These are phyloP conservation scores for Curvularia spicifera DNA, from an alignment of 2,329 filamentous ascomycete species.

Conservation along the genomic window DNA sequence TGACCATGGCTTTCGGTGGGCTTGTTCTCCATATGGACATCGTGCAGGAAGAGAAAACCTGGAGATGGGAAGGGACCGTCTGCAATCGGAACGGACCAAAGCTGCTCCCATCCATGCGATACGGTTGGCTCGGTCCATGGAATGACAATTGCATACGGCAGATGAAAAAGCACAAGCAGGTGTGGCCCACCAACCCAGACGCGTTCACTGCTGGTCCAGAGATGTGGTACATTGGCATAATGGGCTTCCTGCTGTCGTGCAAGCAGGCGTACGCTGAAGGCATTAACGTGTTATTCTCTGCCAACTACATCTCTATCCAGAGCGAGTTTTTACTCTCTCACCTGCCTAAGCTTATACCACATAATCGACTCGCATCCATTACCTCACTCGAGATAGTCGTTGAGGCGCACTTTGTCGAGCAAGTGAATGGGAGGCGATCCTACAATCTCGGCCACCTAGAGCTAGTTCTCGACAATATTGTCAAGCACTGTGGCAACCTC, in stretches of 20 bases:
- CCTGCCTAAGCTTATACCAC: conserved; percentile 14
- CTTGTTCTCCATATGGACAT: conserved; percentile 17
- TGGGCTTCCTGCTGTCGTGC: conserved; percentile 21
- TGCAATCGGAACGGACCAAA: neutral
- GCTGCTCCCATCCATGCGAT: neutral
- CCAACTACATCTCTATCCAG: conserved; percentile 13
- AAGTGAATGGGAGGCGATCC: neutral
- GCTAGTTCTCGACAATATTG: conserved; percentile 17
- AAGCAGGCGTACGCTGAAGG: conserved; percentile 21
- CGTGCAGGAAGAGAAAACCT: conserved; percentile 1
- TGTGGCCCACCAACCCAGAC: too few species aligned
- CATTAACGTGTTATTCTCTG: conserved; percentile 18
- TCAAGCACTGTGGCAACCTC: conserved; percentile 10
- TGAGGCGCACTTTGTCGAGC: neutral
- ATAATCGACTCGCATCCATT: conserved; percentile 13
- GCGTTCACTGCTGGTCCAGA: too few species aligned
- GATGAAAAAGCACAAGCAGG: neutral
- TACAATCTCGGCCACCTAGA: conserved; percentile 7
- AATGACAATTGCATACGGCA: neutral
- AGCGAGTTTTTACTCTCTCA: conserved; percentile 18
- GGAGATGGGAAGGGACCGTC: conserved; percentile 11
- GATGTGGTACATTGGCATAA: conserved; percentile 5
- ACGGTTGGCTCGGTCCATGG: neutral
- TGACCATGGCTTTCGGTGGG: conserved; percentile 7
- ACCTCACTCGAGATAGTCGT: conserved; percentile 14